Evolutionary conservation across 371 early-diverging fungal species (phyloP), one percentile per base, ranked within the genome.

Genomic region (Mucor circinelloides): DNA sequence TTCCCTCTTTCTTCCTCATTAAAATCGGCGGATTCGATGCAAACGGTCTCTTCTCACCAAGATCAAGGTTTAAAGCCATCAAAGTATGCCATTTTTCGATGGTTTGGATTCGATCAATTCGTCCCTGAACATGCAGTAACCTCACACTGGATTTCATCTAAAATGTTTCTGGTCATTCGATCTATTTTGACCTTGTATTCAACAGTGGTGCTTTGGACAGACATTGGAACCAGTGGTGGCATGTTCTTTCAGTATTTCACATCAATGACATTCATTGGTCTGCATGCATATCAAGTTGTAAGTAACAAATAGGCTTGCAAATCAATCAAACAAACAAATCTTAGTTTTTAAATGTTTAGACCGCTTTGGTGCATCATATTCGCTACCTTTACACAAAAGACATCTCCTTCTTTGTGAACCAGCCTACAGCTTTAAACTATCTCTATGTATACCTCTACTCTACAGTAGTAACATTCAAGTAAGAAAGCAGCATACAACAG

Each of bases 41-140:
- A 3, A 30, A 30, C 6, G 30, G 30, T 30, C 30, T 30, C 30
- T 30, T 30, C 15, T 30, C 69, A 66, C 57, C 36, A 70, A 48
- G 80, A 77, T 42, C 48, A 73, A 31, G 48, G 58, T 2, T 32
- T 80, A 12, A 31, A 62, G 17, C 54, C 61, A 15, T 78, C 81
- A 2, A 70, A 66, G 5, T 73, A 65, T 55, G 69, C 68, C 2
- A n/a, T 83, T 9, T 50, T 83, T 36, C 70, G 79, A 31, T 83
- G 83, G 83, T 74, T 83, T 64, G 69, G 75, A 2, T 67, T 88
- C 52, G 83, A 85, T 68, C 74, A 73, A 42, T 84, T 88, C 44
- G 80, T 78, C 5, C 84, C 88, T 12, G 85, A 85, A 64, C 64
- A 73, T 58, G 81, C 85, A 23, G 85, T 86, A 6, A 85, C 85